Percentiles rank a stretch among this genome's conserved stretches.
These are phyloP conservation scores for Wickerhamomyces queroliae DNA, from an alignment of 805 yeast species.

Conservation along the genomic window DNA sequence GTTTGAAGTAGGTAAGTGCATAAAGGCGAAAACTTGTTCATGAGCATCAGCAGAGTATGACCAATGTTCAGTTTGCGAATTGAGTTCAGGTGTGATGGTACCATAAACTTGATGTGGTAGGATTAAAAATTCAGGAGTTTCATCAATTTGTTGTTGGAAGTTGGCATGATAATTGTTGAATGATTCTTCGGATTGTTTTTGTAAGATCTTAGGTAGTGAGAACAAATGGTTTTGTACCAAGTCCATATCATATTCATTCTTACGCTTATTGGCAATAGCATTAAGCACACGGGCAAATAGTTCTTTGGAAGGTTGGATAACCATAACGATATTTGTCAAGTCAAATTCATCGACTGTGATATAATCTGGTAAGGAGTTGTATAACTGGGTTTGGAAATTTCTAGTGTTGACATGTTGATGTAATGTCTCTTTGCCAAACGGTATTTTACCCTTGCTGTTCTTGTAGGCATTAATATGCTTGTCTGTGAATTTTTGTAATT, in stretches of 20 bases:
- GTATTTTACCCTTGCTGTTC: not conserved
- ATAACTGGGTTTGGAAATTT: conserved; percentile 23
- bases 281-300: conserved; percentile 16
- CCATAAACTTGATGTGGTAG: conserved; percentile 50
- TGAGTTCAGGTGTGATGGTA: conserved; percentile 44
- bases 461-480: conserved; percentile 4
- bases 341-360: conserved; percentile 22
- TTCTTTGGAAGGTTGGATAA: conserved; percentile 42
- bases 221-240: conserved; percentile 35
- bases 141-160: conserved; percentile 7
- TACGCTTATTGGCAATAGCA: conserved; percentile 21
- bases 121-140: conserved; percentile 25
- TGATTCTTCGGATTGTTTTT: conserved; percentile 7
- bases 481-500: conserved; percentile 5
- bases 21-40: conserved; percentile 29
- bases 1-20: conserved; percentile 7
- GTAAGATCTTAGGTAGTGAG: conserved; percentile 14
- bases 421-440: not conserved
- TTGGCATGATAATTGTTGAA: conserved; percentile 1
- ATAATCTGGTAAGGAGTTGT: conserved; percentile 33
- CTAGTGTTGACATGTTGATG: conserved; percentile 5
- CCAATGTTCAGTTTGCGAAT: conserved; percentile 29
- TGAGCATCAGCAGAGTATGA: conserved; percentile 38
- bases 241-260: conserved; percentile 51
- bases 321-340: conserved; percentile 48